A percentile compares a stretch with the other conserved stretches of the same genome.
Conservation (phyloP, 1,284 basidiomycete genomes). For the Trichosporon sp. region DNA sequence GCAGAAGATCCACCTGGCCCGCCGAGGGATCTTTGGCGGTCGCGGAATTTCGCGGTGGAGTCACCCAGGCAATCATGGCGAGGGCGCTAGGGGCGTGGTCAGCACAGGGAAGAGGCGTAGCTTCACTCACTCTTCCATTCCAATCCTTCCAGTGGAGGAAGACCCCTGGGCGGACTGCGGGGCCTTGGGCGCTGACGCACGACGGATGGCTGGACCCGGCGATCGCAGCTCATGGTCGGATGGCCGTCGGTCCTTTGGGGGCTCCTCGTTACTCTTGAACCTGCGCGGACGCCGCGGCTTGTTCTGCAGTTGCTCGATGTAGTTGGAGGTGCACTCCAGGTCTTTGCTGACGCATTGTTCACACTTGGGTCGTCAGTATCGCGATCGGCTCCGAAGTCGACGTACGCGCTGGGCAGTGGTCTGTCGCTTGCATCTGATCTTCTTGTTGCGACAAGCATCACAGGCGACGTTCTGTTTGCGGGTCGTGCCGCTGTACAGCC, state of each 20-base stretch:
- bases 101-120: slow-evolving; percentile 8
- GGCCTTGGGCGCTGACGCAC: slow-evolving; percentile 1
- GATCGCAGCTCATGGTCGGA: slow-evolving; percentile 20
- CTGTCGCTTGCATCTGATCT: slow-evolving; percentile 42
- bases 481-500: slow-evolving; percentile 28
- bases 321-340: slow-evolving; percentile 46
- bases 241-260: slow-evolving; percentile 5
- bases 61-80: slow-evolving; percentile 27
- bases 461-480: slow-evolving; percentile 85
- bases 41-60: slow-evolving; percentile 14
- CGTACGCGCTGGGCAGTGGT: slow-evolving; percentile 30
- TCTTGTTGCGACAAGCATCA: slow-evolving; percentile 68
- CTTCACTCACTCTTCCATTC: slow-evolving; percentile 14
- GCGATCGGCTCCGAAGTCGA: not conserved
- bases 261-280: slow-evolving; percentile 27
- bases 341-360: slow-evolving; percentile 44
- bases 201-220: not conserved
- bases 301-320: slow-evolving; percentile 47
- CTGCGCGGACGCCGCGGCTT: slow-evolving; percentile 38
- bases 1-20: slow-evolving; percentile 43
- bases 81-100: slow-evolving; percentile 25
- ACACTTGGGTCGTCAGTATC: slow-evolving; percentile 39
- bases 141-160: slow-evolving; percentile 14
- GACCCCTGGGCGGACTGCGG: not conserved
- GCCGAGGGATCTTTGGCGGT: slow-evolving; percentile 19